Evolutionary conservation across 1,284 basidiomycete species (phyloP).

Genomic region (Ganoderma multipileum): DNA sequence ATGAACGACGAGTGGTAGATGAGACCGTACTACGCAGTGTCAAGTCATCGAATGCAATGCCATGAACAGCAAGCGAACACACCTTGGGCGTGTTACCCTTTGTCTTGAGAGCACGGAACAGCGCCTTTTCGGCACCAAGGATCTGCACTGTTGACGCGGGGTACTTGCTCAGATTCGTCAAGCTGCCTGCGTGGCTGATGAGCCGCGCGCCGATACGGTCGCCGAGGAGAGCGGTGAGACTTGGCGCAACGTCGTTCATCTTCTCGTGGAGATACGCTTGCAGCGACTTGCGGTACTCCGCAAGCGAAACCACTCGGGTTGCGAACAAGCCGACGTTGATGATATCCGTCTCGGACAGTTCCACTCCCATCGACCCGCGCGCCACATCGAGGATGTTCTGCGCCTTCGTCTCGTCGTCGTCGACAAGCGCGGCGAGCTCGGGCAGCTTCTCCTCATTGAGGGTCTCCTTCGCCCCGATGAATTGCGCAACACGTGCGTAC

Average conservation of each 20-base stretch:
- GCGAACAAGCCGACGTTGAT: slow-evolving; percentile 97
- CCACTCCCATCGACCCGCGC: slow-evolving; percentile 94
- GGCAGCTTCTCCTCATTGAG: slow-evolving; percentile 80
- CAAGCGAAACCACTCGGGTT: slow-evolving; percentile 88
- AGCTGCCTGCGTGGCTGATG: slow-evolving; percentile 97
- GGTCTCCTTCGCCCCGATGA: slow-evolving; percentile 92
- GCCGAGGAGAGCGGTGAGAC: slow-evolving; percentile 92
- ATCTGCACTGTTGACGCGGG: slow-evolving; percentile 99
- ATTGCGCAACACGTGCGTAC: slow-evolving; percentile 88
- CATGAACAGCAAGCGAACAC: slow-evolving; percentile 13
- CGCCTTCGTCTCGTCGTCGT: slow-evolving; percentile 87
- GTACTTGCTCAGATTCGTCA: slow-evolving; percentile 98
- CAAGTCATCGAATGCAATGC: not conserved
- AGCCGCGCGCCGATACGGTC: slow-evolving; percentile 95
- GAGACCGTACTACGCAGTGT: slow-evolving; percentile 77
- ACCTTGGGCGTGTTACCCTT: slow-evolving; percentile 99
- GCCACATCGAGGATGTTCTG: slow-evolving; percentile 96
- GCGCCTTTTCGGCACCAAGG: slow-evolving; percentile 96
- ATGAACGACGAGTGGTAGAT: slow-evolving; percentile 97
- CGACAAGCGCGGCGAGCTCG: slow-evolving; percentile 84
- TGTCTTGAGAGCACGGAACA: slow-evolving; percentile 98
- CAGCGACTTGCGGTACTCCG: slow-evolving; percentile 94
- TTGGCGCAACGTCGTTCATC: slow-evolving; percentile 98
- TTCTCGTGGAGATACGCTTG: slow-evolving; percentile 93
- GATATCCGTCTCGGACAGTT: slow-evolving; percentile 93